A percentile compares a stretch with the other conserved stretches of the same genome.
phyloP scores from a whole-genome alignment of 164 flowering plant genomes.

The Vitis labrusca region DNA sequence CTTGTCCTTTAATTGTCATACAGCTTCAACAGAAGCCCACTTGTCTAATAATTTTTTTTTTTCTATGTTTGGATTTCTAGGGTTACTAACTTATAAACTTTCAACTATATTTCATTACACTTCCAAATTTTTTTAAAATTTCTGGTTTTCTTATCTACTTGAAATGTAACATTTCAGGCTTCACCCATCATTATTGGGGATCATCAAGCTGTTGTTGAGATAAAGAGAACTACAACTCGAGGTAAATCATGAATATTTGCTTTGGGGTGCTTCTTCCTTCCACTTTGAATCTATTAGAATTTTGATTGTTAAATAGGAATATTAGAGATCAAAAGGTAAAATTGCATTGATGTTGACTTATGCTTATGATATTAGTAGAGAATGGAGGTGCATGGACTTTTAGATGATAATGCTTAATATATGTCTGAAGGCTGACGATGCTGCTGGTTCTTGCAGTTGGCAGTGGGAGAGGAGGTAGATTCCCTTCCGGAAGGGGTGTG shows the following conservation, averaged over 20 bases:
- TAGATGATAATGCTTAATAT: too few relatives aligned
- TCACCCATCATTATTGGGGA: conserved; percentile 48
- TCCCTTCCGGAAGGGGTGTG: conserved; percentile 44
- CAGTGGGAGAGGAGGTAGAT: conserved; percentile 46
- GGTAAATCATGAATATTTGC: conserved; percentile 22
- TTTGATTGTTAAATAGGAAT: background rate
- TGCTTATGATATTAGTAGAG: too few relatives aligned
- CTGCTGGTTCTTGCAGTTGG: conserved; percentile 44
- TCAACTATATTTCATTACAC: background rate
- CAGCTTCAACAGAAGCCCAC: background rate
- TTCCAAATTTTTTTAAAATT: background rate
- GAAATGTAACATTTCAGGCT: conserved; percentile 43
- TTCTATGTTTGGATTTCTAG: background rate
- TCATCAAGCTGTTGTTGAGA: conserved; percentile 43
- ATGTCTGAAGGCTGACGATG: background rate
- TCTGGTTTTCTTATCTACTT: background rate
- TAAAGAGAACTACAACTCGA: conserved; percentile 47
- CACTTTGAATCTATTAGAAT: background rate
- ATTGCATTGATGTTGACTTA: too few relatives aligned
- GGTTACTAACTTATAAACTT: background rate
- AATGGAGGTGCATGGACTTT: too few relatives aligned
- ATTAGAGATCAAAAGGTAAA: background rate
- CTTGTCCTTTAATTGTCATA: background rate
- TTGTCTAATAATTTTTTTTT: background rate
- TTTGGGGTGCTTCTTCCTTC: background rate